Evolutionary conservation across 1,284 basidiomycete species (phyloP).

Genomic region (Bjerkandera adusta): DNA sequence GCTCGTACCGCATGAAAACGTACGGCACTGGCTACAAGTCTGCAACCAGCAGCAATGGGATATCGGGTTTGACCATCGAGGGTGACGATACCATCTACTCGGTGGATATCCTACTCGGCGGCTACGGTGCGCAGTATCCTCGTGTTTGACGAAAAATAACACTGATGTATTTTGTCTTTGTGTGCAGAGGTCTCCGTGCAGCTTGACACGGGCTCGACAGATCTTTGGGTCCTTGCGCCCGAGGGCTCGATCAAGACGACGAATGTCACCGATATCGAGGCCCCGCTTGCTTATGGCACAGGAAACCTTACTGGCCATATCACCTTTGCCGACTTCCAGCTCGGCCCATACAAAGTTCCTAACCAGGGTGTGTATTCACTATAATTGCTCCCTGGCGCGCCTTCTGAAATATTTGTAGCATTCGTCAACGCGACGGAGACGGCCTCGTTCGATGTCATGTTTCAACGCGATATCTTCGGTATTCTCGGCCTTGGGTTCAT

Average conservation of each 20-base stretch:
- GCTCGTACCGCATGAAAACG: too few relatives aligned
- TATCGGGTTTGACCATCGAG: too few relatives aligned
- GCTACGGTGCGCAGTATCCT: neutral
- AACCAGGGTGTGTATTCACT: slow-evolving; percentile 24
- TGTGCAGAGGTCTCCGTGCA: slow-evolving; percentile 14
- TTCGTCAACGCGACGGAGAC: slow-evolving; percentile 2
- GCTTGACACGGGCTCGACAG: slow-evolving; percentile 18
- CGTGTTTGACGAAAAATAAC: too few relatives aligned
- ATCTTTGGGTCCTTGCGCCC: slow-evolving; percentile 15
- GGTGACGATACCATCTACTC: too few relatives aligned
- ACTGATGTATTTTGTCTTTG: neutral
- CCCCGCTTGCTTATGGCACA: slow-evolving; percentile 18
- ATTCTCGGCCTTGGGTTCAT: slow-evolving; percentile 66
- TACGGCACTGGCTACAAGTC: too few relatives aligned
- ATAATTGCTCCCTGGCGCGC: neutral
- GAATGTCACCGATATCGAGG: slow-evolving; percentile 15
- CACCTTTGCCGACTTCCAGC: slow-evolving; percentile 23
- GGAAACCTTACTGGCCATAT: slow-evolving; percentile 14
- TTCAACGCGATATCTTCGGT: slow-evolving; percentile 51
- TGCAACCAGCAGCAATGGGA: too few relatives aligned
- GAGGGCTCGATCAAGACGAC: neutral
- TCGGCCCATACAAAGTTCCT: slow-evolving; percentile 25
- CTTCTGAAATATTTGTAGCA: neutral
- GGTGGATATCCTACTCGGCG: slow-evolving; percentile 1
- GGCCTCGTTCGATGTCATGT: neutral